Evolutionary conservation across 2,329 filamentous ascomycete species (phyloP), one percentile per base, ranked within the genome.

Genomic region (Diaporthe capsici): DNA sequence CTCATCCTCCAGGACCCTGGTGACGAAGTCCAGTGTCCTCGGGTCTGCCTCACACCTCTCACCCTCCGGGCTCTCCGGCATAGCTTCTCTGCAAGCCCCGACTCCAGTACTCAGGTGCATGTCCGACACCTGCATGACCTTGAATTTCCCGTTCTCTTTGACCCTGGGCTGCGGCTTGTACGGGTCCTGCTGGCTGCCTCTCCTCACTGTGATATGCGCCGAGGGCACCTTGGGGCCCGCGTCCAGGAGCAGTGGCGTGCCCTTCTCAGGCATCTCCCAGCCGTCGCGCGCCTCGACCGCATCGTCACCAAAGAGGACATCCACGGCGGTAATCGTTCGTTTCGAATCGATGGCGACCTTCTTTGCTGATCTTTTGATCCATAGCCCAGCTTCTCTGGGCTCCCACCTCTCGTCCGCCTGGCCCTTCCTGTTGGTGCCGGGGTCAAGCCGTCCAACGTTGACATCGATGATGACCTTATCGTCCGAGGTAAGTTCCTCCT

Each of bases 101-200:
- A 96, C 89, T 13, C 96, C 97, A 3, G 97, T 99, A 81, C 95
- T 96, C 74, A 99, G 86, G 84, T 99, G 97, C 77, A 98, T 86
- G 85, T 99, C 97, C n/a, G 95, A 94, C 73, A 98, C 88, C 85
- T 99, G 97, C 90, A 99, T 92, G 78, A 99, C 98, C 87, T 98
- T 98, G 87, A 98, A 98, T 80, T 94, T 95, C 42, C 96, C 97
- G 82, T 97, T 95, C 77, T 97, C 95, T 58, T 91, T 90, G 78
- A 99, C 95, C 75, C 94, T 91, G 15, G 93, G 94, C 53, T 91
- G 87, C 0, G 94, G 94, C 82, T 93, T 95, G 80, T 92, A 90
- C 49, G 89, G 84, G 78, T 92, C 90, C 31, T 87, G 86, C 31
- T 91, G 90, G 71, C 88, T 87, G 2, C 97, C 96, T 79, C 94